These are phyloP conservation scores for Ramalina intermedia DNA, from an alignment of 495 filamentous ascomycete genomes.

Conservation along the genomic window DNA sequence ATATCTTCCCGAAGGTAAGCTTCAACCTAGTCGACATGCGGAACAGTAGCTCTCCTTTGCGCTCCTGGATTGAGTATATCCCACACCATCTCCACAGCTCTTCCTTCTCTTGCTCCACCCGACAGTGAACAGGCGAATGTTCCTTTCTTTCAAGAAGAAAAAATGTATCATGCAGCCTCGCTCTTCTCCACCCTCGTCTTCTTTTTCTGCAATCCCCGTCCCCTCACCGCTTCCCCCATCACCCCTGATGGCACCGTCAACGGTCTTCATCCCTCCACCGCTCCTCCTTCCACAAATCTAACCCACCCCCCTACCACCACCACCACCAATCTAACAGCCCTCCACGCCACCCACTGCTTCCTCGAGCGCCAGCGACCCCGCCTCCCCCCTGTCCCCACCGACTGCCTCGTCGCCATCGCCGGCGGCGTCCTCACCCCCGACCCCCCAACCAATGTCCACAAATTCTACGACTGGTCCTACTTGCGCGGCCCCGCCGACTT, in stretches of 20 bases:
- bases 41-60: no score
- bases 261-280: background rate
- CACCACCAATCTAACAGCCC: background rate
- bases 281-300: background rate
- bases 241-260: background rate
- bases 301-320: background rate
- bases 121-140: background rate
- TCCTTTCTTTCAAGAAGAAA: background rate
- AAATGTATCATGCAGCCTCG: background rate
- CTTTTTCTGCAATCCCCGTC: background rate
- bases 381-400: background rate
- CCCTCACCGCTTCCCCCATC: background rate
- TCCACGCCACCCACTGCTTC: background rate
- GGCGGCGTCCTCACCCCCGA: background rate
- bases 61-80: background rate
- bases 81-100: background rate
- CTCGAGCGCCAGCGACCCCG: background rate
- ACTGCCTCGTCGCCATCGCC: background rate
- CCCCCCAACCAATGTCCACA: slow-evolving; percentile 2
- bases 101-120: background rate
- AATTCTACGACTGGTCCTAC: background rate
- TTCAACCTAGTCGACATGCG: no score
- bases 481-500: slow-evolving; percentile 41
- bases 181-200: background rate
- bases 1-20: no score